Conservation (phyloP, 1,139 yeast species). For the Scheffersomyces segobiensis region DNA sequence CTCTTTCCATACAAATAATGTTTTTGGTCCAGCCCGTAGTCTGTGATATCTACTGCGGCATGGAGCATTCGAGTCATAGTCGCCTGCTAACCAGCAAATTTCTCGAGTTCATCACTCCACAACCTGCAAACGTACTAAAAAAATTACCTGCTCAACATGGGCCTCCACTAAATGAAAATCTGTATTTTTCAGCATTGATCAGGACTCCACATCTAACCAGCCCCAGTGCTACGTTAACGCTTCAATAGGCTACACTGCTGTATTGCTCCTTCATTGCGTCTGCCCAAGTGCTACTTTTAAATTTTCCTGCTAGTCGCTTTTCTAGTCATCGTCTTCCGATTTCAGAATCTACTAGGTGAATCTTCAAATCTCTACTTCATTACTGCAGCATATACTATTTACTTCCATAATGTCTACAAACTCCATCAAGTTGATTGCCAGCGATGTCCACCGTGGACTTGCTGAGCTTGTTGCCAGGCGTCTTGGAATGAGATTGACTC, state of each 20-base stretch:
- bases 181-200: background rate
- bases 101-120: background rate
- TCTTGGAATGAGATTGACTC: constrained; percentile 59
- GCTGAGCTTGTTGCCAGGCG: constrained; percentile 73
- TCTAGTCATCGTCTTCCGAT: background rate
- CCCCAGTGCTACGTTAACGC: background rate
- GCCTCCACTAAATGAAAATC: background rate
- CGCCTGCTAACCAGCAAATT: background rate
- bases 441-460: constrained; percentile 88
- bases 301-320: background rate
- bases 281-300: background rate
- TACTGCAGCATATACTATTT: background rate
- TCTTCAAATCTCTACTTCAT: background rate
- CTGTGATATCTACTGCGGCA: background rate
- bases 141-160: background rate
- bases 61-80: background rate
- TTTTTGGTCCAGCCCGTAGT: background rate
- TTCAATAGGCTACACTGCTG: background rate
- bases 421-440: constrained; percentile 84
- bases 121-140: background rate
- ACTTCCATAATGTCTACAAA: constrained; percentile 33
- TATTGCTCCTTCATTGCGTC: background rate
- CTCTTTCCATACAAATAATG: background rate
- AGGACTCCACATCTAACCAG: background rate
- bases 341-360: background rate